phyloP scores from a whole-genome alignment of 2,329 filamentous ascomycete genomes.

The Epichloe brachyelytri region DNA sequence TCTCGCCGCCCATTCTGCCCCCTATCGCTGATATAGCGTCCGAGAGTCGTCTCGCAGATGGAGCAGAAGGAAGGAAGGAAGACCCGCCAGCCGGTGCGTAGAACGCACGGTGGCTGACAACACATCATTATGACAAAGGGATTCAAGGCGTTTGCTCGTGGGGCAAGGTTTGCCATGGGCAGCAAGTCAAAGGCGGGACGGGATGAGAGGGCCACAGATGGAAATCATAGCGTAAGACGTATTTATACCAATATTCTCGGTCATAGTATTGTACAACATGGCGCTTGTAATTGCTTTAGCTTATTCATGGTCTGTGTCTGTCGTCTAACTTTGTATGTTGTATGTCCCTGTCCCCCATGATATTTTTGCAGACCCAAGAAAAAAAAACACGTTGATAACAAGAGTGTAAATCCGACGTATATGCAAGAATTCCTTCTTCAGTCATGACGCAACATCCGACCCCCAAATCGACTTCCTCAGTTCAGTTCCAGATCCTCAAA shows the following conservation, averaged over 20 bases:
- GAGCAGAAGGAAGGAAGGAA: conserved; percentile 5
- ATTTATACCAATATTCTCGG: no score
- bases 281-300: no score
- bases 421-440: neutral
- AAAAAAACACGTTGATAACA: neutral
- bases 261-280: no score
- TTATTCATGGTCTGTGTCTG: no score
- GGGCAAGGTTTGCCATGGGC: no score
- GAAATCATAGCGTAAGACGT: no score
- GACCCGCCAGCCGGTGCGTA: conserved; percentile 8
- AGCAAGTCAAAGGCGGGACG: no score
- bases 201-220: no score
- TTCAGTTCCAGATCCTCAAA: neutral
- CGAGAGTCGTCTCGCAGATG: neutral
- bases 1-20: neutral
- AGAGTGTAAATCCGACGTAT: neutral
- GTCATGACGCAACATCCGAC: neutral
- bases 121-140: neutral
- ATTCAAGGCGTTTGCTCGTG: neutral
- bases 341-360: neutral
- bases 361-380: no score
- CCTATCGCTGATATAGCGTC: neutral
- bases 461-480: neutral
- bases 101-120: conserved; percentile 5
- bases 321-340: neutral